phyloP scores from a whole-genome alignment of 2,329 filamentous ascomycete genomes.

The Hymenoscyphus infarciens region DNA sequence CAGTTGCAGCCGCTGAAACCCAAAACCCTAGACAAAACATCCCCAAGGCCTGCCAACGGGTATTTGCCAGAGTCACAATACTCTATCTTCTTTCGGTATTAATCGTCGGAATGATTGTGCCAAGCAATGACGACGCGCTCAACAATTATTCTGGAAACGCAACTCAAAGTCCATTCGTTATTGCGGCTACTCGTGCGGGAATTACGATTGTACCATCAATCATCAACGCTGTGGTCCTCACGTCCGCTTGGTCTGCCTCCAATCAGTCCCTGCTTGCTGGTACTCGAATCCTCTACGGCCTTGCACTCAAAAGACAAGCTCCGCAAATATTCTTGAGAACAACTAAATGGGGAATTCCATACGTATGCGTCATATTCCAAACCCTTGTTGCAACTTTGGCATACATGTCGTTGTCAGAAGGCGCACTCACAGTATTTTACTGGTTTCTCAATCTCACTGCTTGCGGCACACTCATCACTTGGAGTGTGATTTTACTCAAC shows the following conservation, averaged over 20 bases:
- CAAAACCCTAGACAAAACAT: conserved; percentile 50
- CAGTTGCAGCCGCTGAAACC: conserved; percentile 53
- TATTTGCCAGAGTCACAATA: conserved; percentile 52
- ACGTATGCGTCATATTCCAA: conserved; percentile 53
- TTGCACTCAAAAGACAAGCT: conserved; percentile 52
- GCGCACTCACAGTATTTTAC: conserved; percentile 58
- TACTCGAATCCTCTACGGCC: conserved; percentile 55
- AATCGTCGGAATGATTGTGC: conserved; percentile 53
- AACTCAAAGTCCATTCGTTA: conserved; percentile 62
- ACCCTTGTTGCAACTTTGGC: conserved; percentile 58
- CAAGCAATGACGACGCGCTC: conserved; percentile 49
- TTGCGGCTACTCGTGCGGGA: conserved; percentile 65
- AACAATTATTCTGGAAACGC: conserved; percentile 44
- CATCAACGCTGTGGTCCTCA: conserved; percentile 74
- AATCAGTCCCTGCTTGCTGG: conserved; percentile 63
- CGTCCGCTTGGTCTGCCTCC: conserved; percentile 65
- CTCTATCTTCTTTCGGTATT: conserved; percentile 50
- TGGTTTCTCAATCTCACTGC: conserved; percentile 62
- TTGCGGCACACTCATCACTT: conserved; percentile 60
- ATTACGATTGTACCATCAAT: conserved; percentile 66
- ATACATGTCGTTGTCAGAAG: conserved; percentile 62
- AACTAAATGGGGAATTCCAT: conserved; percentile 53
- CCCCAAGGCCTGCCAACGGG: conserved; percentile 46
- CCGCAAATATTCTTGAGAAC: conserved; percentile 51
- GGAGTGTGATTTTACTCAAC: conserved; percentile 57